phyloP scores from a whole-genome alignment of 1,284 basidiomycete species.

The Tremellales sp. region DNA sequence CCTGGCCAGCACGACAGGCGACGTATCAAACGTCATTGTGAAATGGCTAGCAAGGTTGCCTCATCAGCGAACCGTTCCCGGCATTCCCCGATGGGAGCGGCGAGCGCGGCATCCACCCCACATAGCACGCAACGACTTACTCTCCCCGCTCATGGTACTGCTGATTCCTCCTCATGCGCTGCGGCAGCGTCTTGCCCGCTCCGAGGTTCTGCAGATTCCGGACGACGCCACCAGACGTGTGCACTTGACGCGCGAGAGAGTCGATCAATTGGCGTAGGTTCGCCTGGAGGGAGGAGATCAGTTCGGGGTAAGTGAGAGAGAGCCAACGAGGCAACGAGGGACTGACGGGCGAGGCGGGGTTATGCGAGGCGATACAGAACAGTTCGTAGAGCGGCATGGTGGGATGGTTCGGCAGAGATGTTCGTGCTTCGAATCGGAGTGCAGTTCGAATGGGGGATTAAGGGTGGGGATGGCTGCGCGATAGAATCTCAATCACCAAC shows the following conservation, averaged over 20 bases:
- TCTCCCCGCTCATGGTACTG: conserved; percentile 46
- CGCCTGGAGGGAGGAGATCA: conserved; percentile 21
- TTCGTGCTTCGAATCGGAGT: neutral
- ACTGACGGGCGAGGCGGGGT: conserved; percentile 43
- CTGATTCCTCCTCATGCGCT: conserved; percentile 44
- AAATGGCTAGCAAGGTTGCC: conserved; percentile 40
- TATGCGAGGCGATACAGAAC: conserved; percentile 49
- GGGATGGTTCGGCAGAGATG: too few relatives aligned
- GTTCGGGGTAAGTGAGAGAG: neutral
- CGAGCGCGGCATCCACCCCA: neutral
- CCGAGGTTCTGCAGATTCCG: conserved; percentile 44
- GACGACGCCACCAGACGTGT: conserved; percentile 45
- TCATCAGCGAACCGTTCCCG: neutral
- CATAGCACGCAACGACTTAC: conserved; percentile 33
- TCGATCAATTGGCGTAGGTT: conserved; percentile 45
- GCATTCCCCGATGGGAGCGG: neutral
- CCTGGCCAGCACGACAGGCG: conserved; percentile 41
- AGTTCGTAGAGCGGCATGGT: conserved; percentile 49
- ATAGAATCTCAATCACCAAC: too few relatives aligned
- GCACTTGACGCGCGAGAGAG: conserved; percentile 38
- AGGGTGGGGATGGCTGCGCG: too few relatives aligned
- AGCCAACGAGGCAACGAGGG: neutral
- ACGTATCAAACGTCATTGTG: conserved; percentile 46
- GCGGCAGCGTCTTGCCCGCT: conserved; percentile 37
- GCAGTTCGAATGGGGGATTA: too few relatives aligned